These are phyloP conservation scores for Marchantia paleacea DNA, from an alignment of 225 moss, liverwort and hornwort genomes.

Conservation along the genomic window DNA sequence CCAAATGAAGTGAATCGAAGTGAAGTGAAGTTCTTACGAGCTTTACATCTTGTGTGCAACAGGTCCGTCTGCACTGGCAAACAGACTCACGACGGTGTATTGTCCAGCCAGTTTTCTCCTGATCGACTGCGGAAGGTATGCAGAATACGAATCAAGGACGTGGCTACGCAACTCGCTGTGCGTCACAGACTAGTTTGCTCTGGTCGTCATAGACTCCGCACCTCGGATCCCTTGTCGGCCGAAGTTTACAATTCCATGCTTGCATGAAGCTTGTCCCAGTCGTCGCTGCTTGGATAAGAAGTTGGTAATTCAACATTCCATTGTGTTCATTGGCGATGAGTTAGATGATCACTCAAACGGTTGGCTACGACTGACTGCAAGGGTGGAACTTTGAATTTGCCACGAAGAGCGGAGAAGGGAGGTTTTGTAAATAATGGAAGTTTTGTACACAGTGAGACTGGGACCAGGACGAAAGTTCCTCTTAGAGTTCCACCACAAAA, in stretches of 20 bases:
- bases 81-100: slow-evolving; percentile 86
- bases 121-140: slow-evolving; percentile 76
- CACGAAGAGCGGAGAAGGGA: slow-evolving; percentile 58
- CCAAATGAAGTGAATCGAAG: too few species aligned
- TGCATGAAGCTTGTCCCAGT: slow-evolving; percentile 86
- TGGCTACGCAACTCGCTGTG: slow-evolving; percentile 70
- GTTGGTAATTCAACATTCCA: slow-evolving; percentile 77
- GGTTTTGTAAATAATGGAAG: slow-evolving; percentile 55
- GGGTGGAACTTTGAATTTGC: slow-evolving; percentile 45
- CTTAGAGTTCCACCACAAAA: slow-evolving; percentile 49
- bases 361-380: slow-evolving; percentile 57
- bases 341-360: slow-evolving; percentile 87
- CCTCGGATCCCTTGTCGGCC: slow-evolving; percentile 59
- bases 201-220: slow-evolving; percentile 85
- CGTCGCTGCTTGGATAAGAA: slow-evolving; percentile 88
- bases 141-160: slow-evolving; percentile 87
- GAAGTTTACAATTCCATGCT: slow-evolving; percentile 68
- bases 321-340: slow-evolving; percentile 76
- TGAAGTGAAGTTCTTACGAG: too few species aligned
- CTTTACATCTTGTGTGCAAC: background rate
- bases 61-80: slow-evolving; percentile 69
- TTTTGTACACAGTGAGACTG: slow-evolving; percentile 38
- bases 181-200: slow-evolving; percentile 59
- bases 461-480: slow-evolving; percentile 66
- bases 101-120: slow-evolving; percentile 71